These are phyloP conservation scores for Xylaria sp. DNA, from an alignment of 2,329 filamentous ascomycete genomes.

Conservation along the genomic window DNA sequence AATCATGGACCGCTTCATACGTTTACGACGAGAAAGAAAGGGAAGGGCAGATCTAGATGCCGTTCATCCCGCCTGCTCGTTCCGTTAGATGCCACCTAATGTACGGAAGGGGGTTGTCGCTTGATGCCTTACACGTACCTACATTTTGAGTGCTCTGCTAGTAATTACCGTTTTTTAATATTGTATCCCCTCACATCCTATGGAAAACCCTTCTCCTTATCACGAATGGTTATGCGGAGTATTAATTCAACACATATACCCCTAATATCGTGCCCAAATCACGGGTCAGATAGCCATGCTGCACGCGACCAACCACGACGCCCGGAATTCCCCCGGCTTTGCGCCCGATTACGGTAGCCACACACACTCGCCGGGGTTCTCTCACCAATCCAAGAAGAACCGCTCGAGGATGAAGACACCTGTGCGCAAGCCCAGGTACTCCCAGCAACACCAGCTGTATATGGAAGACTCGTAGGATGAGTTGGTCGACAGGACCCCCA, in stretches of 20 bases:
- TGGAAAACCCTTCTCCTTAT: not conserved
- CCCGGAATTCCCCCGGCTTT: not conserved
- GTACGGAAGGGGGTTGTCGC: not conserved
- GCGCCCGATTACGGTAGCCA: constrained; percentile 5
- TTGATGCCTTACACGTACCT: not conserved
- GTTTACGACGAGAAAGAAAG: too few species aligned
- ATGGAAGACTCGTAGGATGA: constrained; percentile 20
- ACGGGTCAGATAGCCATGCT: not conserved
- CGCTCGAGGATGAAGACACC: not conserved
- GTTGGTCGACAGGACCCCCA: constrained; percentile 21
- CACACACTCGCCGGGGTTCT: constrained; percentile 8
- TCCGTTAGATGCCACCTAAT: not conserved
- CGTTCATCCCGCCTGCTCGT: not conserved
- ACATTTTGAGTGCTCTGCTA: too few species aligned
- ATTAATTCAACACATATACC: not conserved
- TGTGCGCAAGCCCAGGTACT: constrained; percentile 15
- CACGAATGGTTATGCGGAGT: not conserved
- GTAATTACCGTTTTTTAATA: not conserved
- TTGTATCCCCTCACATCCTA: not conserved
- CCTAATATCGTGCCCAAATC: not conserved
- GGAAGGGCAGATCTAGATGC: too few species aligned
- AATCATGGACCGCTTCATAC: too few species aligned
- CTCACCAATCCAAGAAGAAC: not conserved
- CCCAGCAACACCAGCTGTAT: constrained; percentile 13
- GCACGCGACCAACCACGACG: not conserved